Evolutionary conservation across 129 eudicot genomes (phyloP), one percentile per base, ranked within the genome.

Genomic region (Ambrosia trifida): DNA sequence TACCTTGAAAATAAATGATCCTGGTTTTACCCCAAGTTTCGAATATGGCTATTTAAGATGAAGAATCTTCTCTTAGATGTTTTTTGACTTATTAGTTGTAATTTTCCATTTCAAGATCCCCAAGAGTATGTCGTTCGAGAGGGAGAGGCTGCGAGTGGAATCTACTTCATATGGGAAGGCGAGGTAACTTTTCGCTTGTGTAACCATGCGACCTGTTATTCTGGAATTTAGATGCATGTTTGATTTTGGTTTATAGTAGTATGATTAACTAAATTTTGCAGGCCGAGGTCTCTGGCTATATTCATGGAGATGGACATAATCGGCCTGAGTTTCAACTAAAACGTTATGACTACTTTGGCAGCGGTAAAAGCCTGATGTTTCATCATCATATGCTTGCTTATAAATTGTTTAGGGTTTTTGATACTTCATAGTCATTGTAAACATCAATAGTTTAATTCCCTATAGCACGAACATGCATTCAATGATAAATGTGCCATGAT

Each of bases 141-240:
- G 77, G 99, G 99, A 70, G 94, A 87, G 31, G 81, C 69, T 36
- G 96, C 85, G 30, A 89, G 82, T 77, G 96, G 95, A 53, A 74
- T 88, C 56, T 95, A 88, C 80, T 87, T 95, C 74, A 79, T 95
- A 49, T 84, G 90, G 95, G 91, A 90, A 65, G 99, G 99, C 56
- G 97, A 87, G 87, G 99, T 90, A 80, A 79, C 54, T 66, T 66
- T 74, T 4, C 32, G 12, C 51, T 38, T 59, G 33, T 72, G 60
- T 38, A 36, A 68, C 35, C 35, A 47, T 19, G 12, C 61, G 52
- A 44, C 20, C 72, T 18, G 20, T 4, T 47, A 70, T 49, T 66
- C 43, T 59, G 31, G 20, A 59, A 59, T 31, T 58, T 36, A 28
- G 53, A 41, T 63, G 31, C 56, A 51, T 74, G 17, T 64, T 57